These are phyloP conservation scores for Caryopteris hybrid DNA, from an alignment of 305 asterid genomes.

Conservation along the genomic window DNA sequence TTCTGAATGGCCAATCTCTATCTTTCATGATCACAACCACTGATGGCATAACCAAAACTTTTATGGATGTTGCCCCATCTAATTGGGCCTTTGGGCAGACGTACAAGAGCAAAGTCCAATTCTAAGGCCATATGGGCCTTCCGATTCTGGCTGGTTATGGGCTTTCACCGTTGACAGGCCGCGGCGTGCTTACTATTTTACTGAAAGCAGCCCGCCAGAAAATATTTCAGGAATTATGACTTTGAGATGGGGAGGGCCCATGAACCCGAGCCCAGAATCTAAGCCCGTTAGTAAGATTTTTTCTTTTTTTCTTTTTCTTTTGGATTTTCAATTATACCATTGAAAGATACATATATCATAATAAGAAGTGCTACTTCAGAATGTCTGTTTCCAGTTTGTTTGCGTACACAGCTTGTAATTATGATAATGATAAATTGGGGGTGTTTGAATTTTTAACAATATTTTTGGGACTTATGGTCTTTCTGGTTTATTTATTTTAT, in stretches of 20 bases:
- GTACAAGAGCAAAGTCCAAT: slow-evolving; percentile 30
- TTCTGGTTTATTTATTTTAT: not conserved
- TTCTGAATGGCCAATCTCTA: slow-evolving; percentile 50
- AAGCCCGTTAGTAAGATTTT: not conserved
- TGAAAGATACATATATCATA: not conserved
- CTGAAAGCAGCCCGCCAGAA: slow-evolving; percentile 49
- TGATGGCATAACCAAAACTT: slow-evolving; percentile 50
- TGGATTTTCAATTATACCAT: slow-evolving; percentile 1
- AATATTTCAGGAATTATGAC: no score
- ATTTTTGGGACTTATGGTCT: not conserved
- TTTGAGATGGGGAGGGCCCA: not conserved
- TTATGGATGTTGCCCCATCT: slow-evolving; percentile 33
- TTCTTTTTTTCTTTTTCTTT: not conserved
- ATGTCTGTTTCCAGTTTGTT: slow-evolving; percentile 4
- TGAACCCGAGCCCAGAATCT: slow-evolving; percentile 4
- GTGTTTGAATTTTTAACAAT: not conserved
- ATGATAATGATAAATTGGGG: not conserved
- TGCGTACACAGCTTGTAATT: not conserved
- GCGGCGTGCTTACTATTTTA: slow-evolving; percentile 51
- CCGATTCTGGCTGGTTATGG: slow-evolving; percentile 14
- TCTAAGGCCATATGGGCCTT: slow-evolving; percentile 20
- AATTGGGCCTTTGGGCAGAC: slow-evolving; percentile 65
- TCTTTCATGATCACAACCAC: slow-evolving; percentile 50
- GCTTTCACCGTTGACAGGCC: slow-evolving; percentile 21
- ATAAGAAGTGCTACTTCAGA: slow-evolving; percentile 29